A percentile compares a stretch with the other conserved stretches of the same genome.
phyloP scores from a whole-genome alignment of 495 filamentous ascomycete genomes.

The Poronia punctata region DNA sequence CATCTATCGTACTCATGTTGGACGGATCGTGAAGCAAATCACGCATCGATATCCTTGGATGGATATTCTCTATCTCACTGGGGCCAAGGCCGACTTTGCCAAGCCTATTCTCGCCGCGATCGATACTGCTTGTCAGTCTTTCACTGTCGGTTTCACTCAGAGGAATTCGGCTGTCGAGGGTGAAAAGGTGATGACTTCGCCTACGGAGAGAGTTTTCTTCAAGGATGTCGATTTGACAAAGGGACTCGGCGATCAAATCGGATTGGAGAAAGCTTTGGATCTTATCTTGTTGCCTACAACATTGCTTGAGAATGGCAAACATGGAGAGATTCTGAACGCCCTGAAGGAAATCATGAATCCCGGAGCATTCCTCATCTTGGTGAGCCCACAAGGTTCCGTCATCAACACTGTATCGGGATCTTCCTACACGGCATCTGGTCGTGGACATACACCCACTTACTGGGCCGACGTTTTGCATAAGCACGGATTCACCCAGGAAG shows the following conservation, averaged over 20 bases:
- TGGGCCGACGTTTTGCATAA: constrained; percentile 31
- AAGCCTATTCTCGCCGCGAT: constrained; percentile 27
- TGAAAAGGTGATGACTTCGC: neutral
- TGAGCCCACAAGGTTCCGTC: constrained; percentile 12
- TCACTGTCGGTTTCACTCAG: constrained; percentile 15
- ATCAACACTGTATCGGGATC: neutral
- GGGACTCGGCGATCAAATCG: constrained; percentile 11
- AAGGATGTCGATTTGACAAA: constrained; percentile 19
- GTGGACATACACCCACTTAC: constrained; percentile 15
- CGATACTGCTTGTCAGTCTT: constrained; percentile 26
- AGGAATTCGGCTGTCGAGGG: neutral
- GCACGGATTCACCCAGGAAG: constrained; percentile 24
- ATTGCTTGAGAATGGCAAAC: constrained; percentile 17
- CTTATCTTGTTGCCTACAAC: constrained; percentile 32
- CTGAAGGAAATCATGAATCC: constrained; percentile 30
- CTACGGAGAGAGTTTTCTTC: neutral
- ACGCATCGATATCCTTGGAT: constrained; percentile 35
- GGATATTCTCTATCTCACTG: constrained; percentile 34
- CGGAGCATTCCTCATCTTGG: constrained; percentile 36
- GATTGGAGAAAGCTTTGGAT: constrained; percentile 19
- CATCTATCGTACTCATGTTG: constrained; percentile 26
- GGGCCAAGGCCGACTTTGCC: constrained; percentile 20
- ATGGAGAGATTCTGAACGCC: neutral
- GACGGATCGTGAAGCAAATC: constrained; percentile 32
- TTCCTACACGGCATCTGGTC: neutral